Conservation (phyloP, 2,329 filamentous ascomycete species). For the Ceratocystis cubensis region DNA sequence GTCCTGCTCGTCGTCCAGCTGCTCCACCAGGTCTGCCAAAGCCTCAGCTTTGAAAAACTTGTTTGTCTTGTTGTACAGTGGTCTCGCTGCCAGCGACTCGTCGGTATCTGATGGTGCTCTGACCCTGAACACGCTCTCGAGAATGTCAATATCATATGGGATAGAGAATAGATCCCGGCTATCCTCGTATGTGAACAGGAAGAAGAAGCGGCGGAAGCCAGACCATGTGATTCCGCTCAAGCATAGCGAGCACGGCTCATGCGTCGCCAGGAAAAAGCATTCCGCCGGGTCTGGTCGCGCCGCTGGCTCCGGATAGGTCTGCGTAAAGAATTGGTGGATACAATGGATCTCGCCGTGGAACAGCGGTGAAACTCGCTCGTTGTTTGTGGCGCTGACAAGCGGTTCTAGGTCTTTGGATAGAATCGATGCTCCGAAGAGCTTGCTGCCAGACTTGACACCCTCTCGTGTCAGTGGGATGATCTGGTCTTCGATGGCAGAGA, state of each 20-base stretch:
- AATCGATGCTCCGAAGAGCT: constrained; percentile 46
- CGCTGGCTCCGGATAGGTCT: constrained; percentile 27
- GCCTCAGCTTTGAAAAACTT: constrained; percentile 40
- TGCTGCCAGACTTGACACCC: constrained; percentile 41
- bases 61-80: constrained; percentile 43
- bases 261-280: constrained; percentile 46
- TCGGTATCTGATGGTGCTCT: constrained; percentile 30
- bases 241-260: constrained; percentile 47
- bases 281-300: constrained; percentile 33
- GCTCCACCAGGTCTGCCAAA: constrained; percentile 31
- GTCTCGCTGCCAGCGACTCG: constrained; percentile 30
- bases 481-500: constrained; percentile 33
- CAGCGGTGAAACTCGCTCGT: constrained; percentile 42
- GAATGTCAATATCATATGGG: constrained; percentile 45
- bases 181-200: constrained; percentile 48
- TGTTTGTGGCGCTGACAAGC: constrained; percentile 42
- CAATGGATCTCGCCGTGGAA: constrained; percentile 50
- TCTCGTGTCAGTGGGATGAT: constrained; percentile 40
- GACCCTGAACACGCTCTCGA: constrained; percentile 44
- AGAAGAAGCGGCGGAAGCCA: constrained; percentile 44
- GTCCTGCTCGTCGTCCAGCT: constrained; percentile 30
- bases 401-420: constrained; percentile 32
- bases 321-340: constrained; percentile 44
- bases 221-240: constrained; percentile 46
- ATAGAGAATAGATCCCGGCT: constrained; percentile 43